Base-by-base conservation (phyloP, 2,329 filamentous ascomycete genomes). In the Westerdykella aurantiaca region DNA sequence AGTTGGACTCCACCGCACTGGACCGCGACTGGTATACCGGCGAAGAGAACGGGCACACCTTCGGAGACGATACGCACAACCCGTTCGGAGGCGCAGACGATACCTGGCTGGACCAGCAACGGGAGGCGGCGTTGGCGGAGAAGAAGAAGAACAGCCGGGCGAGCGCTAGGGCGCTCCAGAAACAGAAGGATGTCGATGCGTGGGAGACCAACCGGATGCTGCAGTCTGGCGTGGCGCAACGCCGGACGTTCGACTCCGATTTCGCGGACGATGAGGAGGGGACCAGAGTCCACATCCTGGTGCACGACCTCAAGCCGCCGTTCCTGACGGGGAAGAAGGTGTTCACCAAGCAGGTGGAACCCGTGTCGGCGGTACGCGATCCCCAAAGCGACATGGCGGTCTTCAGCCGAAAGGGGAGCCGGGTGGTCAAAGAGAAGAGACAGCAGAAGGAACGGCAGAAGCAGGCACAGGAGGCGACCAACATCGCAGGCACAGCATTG, bases 121-220 rank as follows among this genome's bases (percentile, higher is more conserved):
- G 77, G 18, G 88, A 95, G 67, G 78, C 78, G 13, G 84, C 82
- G 12, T 70, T 89, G 64, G 76, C 82, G 7, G 87, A 94, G 67
- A 93, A 88, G 75, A 93, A 93, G 72, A 77, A 82, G 5, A 83
- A 78, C 41, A 83, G 79, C 57, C 76, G 81, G 4, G 77, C 85
- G 64, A 88, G 81, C 61, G 85, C 85, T 37, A 79, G 86, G 40
- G 83, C 84, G 48, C 77, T 88, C 45, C 88, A 95, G 68, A 87
- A 90, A 57, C 88, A 95, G 66, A 89, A 86, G 63, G 93, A 98
- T 62, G 89, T 93, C 35, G 93, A 98, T 69, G 91, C 90, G 0
- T 98, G 93, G 93, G 94, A 98, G 69, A 93, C 91, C 13, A 98
- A 98, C 66, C 86, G 93, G 46, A 97, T 98, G 93, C 77, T 98